Evolutionary conservation across 495 filamentous ascomycete species (phyloP).

Genomic region (Neurospora sp.): DNA sequence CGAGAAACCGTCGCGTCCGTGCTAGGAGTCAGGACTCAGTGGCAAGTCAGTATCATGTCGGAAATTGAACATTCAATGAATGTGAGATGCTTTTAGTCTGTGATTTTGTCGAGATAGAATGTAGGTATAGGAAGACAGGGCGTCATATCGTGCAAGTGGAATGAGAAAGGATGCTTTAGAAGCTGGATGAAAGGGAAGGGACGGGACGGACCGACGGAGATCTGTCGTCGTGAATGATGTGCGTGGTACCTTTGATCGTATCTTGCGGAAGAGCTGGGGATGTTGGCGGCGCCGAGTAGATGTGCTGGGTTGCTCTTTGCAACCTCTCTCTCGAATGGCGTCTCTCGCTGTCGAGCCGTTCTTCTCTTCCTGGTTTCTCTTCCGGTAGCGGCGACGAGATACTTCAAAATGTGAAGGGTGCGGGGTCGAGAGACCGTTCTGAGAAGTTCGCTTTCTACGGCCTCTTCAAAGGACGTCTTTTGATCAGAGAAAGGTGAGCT

Average conservation of each 20-base stretch:
- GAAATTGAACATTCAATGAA: not conserved
- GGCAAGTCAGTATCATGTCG: not conserved
- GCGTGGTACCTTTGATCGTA: not conserved
- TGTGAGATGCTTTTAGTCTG: not conserved
- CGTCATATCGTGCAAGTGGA: not conserved
- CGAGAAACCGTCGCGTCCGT: not conserved
- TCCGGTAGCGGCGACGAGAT: too few relatives aligned
- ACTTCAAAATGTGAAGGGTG: too few relatives aligned
- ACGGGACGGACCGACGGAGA: not conserved
- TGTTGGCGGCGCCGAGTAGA: not conserved
- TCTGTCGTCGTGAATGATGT: not conserved
- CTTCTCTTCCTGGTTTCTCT: too few relatives aligned
- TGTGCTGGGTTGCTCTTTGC: not conserved
- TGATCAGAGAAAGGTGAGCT: not conserved
- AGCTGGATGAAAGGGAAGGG: not conserved
- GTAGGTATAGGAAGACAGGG: not conserved
- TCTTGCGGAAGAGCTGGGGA: not conserved
- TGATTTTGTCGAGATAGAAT: too few relatives aligned
- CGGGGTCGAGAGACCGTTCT: too few relatives aligned
- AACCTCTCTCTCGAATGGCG: not conserved
- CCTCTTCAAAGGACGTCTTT: not conserved
- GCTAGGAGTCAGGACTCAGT: not conserved
- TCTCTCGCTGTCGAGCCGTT: too few relatives aligned
- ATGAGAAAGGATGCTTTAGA: not conserved
- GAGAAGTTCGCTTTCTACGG: not conserved